Conservation (phyloP, 495 filamentous ascomycete species). For the Talaromyces liani region DNA sequence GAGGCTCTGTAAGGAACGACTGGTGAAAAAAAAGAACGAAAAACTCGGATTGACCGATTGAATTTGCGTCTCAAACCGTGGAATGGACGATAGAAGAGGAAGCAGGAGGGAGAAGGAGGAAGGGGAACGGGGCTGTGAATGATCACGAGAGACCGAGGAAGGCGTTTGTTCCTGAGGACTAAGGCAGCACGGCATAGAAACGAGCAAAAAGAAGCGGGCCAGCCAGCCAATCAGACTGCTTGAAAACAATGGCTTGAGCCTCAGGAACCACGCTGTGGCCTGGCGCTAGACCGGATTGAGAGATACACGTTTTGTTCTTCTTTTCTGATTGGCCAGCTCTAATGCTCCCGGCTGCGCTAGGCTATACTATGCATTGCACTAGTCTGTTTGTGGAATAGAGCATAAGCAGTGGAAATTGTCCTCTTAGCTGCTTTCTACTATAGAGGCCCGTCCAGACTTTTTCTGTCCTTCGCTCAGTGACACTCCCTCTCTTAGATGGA, state of each 20-base stretch:
- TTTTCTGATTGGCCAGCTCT: neutral
- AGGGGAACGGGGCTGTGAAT: neutral
- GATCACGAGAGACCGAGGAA: neutral
- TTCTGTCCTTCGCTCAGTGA: too few species aligned
- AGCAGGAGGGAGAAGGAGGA: neutral
- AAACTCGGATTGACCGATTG: neutral
- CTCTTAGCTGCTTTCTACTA: neutral
- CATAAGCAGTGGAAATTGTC: neutral
- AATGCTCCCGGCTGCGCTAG: neutral
- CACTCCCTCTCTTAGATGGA: too few species aligned
- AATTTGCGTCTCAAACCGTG: neutral
- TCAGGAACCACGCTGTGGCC: neutral
- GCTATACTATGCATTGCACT: neutral
- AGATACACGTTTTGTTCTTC: neutral
- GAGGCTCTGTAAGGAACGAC: neutral
- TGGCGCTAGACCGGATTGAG: neutral
- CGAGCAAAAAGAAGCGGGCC: neutral
- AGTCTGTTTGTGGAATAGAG: too few species aligned
- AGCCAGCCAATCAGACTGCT: neutral
- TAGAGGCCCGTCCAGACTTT: too few species aligned
- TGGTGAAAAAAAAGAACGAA: neutral
- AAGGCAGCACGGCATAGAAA: neutral
- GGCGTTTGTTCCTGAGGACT: neutral
- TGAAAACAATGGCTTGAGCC: neutral
- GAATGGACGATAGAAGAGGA: conserved; percentile 1